Base-by-base conservation (phyloP, 371 early-diverging fungal species). In the Haplosporangium sp. region DNA sequence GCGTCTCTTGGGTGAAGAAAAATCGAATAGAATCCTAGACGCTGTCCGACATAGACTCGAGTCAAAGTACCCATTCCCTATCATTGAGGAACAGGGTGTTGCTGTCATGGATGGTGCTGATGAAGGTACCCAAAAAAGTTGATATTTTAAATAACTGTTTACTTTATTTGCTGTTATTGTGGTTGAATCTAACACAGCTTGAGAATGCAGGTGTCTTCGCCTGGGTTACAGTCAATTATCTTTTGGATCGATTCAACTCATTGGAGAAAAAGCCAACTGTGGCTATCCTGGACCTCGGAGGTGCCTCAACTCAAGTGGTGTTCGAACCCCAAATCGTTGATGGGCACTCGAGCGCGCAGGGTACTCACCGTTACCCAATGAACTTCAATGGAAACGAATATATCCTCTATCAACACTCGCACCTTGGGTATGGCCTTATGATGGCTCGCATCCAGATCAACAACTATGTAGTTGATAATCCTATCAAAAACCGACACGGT, bases 191-290 rank as follows among this genome's bases (percentile, higher is more conserved):
- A 50, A 50, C 50, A 50, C 15, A 50, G 15, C n/a, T 50, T n/a
- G 15, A n/a, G n/a, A n/a, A 50, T 19, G 7, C 64, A 92, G 92
- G 97, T 50, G 94, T 98, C 6, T 98, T 89, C 86, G 98, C 98
- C 10, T 98, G 99, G 99, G 95, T 98, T 66, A 98, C 98, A 0
- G 96, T 97, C 61, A 98, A 98, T 82, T 98, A 94, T 76, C 86
- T 98, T 13, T 85, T 96, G 20, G 88, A 86, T 3, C 86, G 87
- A 37, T 72, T 93, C 38, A 87, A 86, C 13, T 67, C 76, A 2
- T 82, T 86, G 11, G 65, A 82, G 34, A 83, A 85, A 63, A 77
- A 82, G 62, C 72, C 88, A 2, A 96, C 97, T 2, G 96, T 93
- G 13, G 98, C 96, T 4, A 92, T 96, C 19, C 92, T 98, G 85